These are phyloP conservation scores for Chlamydomonas sp. DNA, from an alignment of 139 green algal species.

Conservation along the genomic window DNA sequence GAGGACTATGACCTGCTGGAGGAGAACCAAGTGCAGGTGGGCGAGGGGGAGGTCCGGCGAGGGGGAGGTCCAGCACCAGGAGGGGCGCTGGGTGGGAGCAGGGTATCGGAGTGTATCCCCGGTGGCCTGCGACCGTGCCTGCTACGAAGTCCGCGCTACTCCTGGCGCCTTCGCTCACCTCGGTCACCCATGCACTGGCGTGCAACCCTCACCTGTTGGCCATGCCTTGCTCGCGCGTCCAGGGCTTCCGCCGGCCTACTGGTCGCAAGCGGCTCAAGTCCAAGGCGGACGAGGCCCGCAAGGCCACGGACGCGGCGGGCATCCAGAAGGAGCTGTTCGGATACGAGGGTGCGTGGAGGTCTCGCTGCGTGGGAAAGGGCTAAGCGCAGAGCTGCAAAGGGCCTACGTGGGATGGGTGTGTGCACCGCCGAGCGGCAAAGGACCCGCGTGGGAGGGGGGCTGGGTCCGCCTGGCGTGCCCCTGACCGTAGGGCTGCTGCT, in stretches of 20 bases:
- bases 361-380: neutral
- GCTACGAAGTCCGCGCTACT: too few relatives aligned
- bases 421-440: neutral
- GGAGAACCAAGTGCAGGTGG: slow-evolving; percentile 75
- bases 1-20: slow-evolving; percentile 93
- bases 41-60: neutral
- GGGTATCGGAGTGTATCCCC: too few relatives aligned
- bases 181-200: too few relatives aligned
- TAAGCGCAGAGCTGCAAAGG: neutral
- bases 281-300: slow-evolving; percentile 48
- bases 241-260: slow-evolving; percentile 48
- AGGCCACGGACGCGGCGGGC: slow-evolving; percentile 55
- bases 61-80: neutral
- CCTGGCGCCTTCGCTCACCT: too few relatives aligned
- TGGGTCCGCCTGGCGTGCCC: neutral
- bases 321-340: slow-evolving; percentile 85
- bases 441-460: neutral
- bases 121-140: too few relatives aligned
- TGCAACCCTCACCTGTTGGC: too few relatives aligned
- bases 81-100: neutral
- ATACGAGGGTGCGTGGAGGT: slow-evolving; percentile 48
- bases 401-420: neutral
- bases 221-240: neutral
- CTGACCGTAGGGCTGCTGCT: too few relatives aligned
- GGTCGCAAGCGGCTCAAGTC: slow-evolving; percentile 76